Percentiles rank a stretch among this genome's conserved stretches.
Evolutionary conservation across 2,329 filamentous ascomycete species (phyloP).

Genomic region (Aspergillus brasiliensis): DNA sequence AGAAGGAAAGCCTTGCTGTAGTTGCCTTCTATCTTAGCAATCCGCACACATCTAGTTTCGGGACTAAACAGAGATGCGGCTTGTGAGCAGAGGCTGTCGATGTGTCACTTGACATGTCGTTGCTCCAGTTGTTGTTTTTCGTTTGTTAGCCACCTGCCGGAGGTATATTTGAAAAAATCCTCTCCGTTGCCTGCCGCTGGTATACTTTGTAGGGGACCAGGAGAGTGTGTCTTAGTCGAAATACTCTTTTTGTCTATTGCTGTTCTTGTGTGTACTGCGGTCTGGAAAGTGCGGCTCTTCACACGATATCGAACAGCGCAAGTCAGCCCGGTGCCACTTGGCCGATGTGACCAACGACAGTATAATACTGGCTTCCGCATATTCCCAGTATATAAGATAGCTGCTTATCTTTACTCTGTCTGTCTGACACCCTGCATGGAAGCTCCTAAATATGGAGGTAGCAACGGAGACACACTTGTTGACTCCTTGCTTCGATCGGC

Average conservation of each 20-base stretch:
- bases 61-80: slow-evolving; percentile 22
- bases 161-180: slow-evolving; percentile 31
- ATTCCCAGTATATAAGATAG: too few relatives aligned
- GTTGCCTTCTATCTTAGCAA: slow-evolving; percentile 22
- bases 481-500: too few relatives aligned
- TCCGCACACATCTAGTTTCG: slow-evolving; percentile 25
- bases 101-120: slow-evolving; percentile 32
- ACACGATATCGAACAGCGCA: background rate
- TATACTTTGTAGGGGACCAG: background rate
- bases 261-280: background rate
- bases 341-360: background rate
- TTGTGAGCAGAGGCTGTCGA: slow-evolving; percentile 33
- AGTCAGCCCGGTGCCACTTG: background rate
- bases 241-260: background rate
- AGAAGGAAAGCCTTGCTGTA: slow-evolving; percentile 31
- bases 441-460: too few relatives aligned
- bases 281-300: background rate
- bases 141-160: slow-evolving; percentile 32
- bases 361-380: background rate
- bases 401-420: too few relatives aligned
- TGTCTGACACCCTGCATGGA: too few relatives aligned
- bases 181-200: background rate
- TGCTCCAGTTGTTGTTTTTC: slow-evolving; percentile 24
- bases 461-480: too few relatives aligned
- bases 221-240: background rate